Evolutionary conservation across 2,329 filamentous ascomycete species (phyloP).

Genomic region (Achaetomium macrosporum): DNA sequence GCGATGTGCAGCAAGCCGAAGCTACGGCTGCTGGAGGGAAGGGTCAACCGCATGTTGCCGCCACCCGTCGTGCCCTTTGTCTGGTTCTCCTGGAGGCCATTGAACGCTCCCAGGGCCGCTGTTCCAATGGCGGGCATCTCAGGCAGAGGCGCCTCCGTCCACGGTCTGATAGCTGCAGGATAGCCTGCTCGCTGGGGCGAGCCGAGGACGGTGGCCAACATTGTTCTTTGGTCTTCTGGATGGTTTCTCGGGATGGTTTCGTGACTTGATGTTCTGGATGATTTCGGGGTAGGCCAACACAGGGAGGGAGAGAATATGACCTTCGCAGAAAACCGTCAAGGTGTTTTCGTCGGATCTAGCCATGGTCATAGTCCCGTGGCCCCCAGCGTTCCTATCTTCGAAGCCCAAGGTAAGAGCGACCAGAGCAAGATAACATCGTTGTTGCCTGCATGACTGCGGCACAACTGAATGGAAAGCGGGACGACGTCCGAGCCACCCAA

Average conservation of each 20-base stretch:
- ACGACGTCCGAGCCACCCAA: not conserved
- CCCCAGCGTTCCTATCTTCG: too few relatives aligned
- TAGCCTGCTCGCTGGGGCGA: not conserved
- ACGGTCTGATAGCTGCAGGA: too few relatives aligned
- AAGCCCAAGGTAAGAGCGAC: too few relatives aligned
- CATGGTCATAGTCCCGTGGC: not conserved
- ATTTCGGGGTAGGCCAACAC: too few relatives aligned
- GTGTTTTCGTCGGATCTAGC: not conserved
- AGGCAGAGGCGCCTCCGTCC: too few relatives aligned
- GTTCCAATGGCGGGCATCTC: not conserved
- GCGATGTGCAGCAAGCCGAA: constrained; percentile 7
- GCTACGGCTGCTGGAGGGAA: not conserved
- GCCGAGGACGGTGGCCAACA: constrained; percentile 1
- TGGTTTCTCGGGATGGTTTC: too few relatives aligned
- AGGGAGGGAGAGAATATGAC: too few relatives aligned
- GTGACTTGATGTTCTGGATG: too few relatives aligned
- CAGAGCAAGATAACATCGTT: not conserved
- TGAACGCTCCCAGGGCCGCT: not conserved
- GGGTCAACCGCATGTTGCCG: constrained; percentile 5
- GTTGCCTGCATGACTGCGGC: constrained; percentile 10
- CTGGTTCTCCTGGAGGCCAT: not conserved
- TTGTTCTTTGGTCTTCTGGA: not conserved
- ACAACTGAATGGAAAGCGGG: too few relatives aligned
- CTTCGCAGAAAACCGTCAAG: too few relatives aligned
- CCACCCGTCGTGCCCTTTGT: not conserved